phyloP scores from a whole-genome alignment of 306 rosid genomes.

The Cicer chorassanicum region DNA sequence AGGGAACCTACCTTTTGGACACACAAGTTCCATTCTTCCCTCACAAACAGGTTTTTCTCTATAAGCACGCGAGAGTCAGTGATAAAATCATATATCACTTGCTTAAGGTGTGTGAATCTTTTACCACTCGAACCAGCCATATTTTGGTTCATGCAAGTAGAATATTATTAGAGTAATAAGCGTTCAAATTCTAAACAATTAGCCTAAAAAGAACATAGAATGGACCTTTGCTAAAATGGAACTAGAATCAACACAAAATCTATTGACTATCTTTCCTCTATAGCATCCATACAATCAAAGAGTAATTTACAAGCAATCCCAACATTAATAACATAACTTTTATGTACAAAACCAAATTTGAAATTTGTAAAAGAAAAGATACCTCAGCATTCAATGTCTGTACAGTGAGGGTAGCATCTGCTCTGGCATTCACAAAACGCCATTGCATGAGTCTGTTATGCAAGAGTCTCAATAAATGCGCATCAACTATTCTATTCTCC shows the following conservation, averaged over 20 bases:
- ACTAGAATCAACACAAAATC: constrained; percentile 27
- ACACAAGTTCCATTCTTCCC: too few relatives aligned
- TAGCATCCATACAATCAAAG: constrained; percentile 4
- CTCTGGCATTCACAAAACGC: constrained; percentile 85
- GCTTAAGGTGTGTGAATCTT: too few relatives aligned
- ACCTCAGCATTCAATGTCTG: constrained; percentile 90
- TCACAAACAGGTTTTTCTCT: too few relatives aligned
- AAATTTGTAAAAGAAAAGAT: constrained; percentile 18
- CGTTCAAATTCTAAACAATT: constrained; percentile 5
- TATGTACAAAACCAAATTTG: not conserved
- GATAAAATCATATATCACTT: too few relatives aligned
- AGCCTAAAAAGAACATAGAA: not conserved
- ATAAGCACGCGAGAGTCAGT: too few relatives aligned
- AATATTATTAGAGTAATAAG: not conserved
- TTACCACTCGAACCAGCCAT: too few relatives aligned
- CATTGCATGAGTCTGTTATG: constrained; percentile 86
- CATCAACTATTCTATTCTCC: constrained; percentile 66
- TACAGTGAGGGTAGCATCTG: constrained; percentile 61
- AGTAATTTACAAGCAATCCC: not conserved
- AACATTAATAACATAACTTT: not conserved
- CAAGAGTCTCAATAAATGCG: constrained; percentile 73
- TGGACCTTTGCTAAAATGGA: not conserved
- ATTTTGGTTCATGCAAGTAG: not conserved
- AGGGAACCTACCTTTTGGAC: too few relatives aligned
- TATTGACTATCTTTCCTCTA: constrained; percentile 8